Evolutionary conservation across 2,329 filamentous ascomycete species (phyloP).

Genomic region (Claviceps fusiformis): DNA sequence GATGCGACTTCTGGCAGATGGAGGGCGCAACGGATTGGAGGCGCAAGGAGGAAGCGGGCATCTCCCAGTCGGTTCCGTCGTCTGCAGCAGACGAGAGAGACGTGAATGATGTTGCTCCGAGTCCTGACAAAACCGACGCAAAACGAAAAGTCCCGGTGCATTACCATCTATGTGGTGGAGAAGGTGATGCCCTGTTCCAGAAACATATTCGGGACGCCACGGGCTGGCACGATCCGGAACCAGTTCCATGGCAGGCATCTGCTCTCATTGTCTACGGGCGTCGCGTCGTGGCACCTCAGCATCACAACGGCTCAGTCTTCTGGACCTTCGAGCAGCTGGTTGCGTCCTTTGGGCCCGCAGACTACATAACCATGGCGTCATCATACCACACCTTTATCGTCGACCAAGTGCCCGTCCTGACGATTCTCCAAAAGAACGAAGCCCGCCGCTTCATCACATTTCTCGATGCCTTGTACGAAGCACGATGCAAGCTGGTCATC

Average conservation of each 20-base stretch:
- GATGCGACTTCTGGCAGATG: conserved; percentile 78
- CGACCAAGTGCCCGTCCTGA: conserved; percentile 54
- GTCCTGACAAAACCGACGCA: background rate
- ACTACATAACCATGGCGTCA: conserved; percentile 71
- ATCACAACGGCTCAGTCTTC: conserved; percentile 41
- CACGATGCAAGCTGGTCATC: conserved; percentile 62
- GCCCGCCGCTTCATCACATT: conserved; percentile 69
- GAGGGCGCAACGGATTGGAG: conserved; percentile 62
- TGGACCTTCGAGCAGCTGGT: conserved; percentile 61
- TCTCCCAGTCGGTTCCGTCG: background rate
- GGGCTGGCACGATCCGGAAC: conserved; percentile 10
- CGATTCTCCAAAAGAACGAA: conserved; percentile 61
- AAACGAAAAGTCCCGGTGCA: conserved; percentile 15
- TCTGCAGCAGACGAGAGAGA: background rate
- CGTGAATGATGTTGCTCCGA: background rate
- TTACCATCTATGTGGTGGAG: conserved; percentile 14
- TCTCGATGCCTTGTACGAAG: conserved; percentile 69
- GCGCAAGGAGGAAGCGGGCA: conserved; percentile 31
- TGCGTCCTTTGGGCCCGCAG: conserved; percentile 57
- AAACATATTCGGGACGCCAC: conserved; percentile 11
- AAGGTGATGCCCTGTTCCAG: conserved; percentile 16
- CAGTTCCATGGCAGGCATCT: conserved; percentile 27
- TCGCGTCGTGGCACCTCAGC: conserved; percentile 42
- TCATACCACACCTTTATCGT: conserved; percentile 68
- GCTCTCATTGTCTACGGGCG: conserved; percentile 49